Percentiles rank a stretch among this genome's conserved stretches.
phyloP scores from a whole-genome alignment of 2,329 filamentous ascomycete genomes.

The Chalaropsis ovoidea region DNA sequence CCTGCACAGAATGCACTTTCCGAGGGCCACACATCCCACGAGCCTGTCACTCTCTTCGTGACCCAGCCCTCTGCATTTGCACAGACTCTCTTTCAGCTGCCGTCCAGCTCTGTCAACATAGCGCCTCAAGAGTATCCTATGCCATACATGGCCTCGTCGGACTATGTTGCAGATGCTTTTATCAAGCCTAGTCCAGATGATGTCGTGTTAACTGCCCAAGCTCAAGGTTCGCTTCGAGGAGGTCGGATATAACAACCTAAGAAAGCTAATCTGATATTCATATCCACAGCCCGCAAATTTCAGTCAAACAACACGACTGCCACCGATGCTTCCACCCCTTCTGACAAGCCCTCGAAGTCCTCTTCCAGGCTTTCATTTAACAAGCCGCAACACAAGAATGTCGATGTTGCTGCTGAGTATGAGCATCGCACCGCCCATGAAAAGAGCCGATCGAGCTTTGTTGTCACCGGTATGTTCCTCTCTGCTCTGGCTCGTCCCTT shows the following conservation, averaged over 20 bases:
- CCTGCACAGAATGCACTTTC: background rate
- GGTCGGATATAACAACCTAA: slow-evolving; percentile 18
- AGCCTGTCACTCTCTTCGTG: background rate
- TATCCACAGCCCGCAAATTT: slow-evolving; percentile 15
- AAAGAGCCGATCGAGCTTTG: slow-evolving; percentile 80
- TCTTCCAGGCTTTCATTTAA: slow-evolving; percentile 33
- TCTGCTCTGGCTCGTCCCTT: slow-evolving; percentile 24
- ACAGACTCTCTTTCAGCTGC: slow-evolving; percentile 41
- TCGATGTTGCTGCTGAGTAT: slow-evolving; percentile 76
- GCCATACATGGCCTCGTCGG: slow-evolving; percentile 43
- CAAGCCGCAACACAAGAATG: slow-evolving; percentile 60
- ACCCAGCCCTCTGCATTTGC: slow-evolving; percentile 47
- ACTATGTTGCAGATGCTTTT: slow-evolving; percentile 54
- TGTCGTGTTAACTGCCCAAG: slow-evolving; percentile 74
- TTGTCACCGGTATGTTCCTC: slow-evolving; percentile 64
- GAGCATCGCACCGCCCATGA: slow-evolving; percentile 50
- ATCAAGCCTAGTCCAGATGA: slow-evolving; percentile 85
- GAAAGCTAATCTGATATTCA: slow-evolving; percentile 25
- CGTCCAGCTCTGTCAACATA: slow-evolving; percentile 27
- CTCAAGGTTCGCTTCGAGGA: slow-evolving; percentile 61
- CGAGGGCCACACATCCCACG: background rate
- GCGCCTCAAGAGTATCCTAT: slow-evolving; percentile 34
- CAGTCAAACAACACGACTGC: background rate
- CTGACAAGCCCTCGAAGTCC: background rate
- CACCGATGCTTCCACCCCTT: background rate